Percentiles rank a stretch among this genome's conserved stretches.
Conservation (phyloP, 306 rosid species). For the Spatholobus suberectus region DNA sequence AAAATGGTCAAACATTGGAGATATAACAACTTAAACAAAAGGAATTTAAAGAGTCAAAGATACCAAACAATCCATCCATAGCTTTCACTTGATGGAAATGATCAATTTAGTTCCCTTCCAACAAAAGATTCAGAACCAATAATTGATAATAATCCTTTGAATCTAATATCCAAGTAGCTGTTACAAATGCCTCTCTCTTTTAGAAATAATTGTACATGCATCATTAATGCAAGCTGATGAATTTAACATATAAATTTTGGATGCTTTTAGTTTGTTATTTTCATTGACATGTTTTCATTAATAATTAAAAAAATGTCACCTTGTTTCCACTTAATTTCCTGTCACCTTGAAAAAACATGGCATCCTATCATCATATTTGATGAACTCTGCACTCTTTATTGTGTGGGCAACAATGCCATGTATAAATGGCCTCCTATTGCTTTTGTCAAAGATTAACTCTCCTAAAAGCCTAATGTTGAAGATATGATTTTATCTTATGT, state of each 20-base stretch:
- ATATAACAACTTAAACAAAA: slow-evolving; percentile 19
- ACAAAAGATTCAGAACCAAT: neutral
- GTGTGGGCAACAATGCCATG: too few relatives aligned
- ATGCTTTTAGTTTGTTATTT: neutral
- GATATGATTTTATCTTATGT: too few relatives aligned
- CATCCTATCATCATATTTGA: too few relatives aligned
- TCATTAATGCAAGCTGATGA: neutral
- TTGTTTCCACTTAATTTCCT: neutral
- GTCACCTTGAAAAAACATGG: too few relatives aligned
- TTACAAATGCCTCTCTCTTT: neutral
- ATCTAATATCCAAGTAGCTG: neutral
- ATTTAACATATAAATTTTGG: neutral
- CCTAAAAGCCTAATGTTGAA: too few relatives aligned
- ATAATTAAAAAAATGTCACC: neutral
- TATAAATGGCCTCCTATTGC: too few relatives aligned
- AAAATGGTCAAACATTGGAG: slow-evolving; percentile 25
- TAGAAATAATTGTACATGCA: neutral
- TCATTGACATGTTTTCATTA: neutral
- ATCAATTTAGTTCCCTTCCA: slow-evolving; percentile 10
- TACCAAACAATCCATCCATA: slow-evolving; percentile 23
- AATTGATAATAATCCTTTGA: slow-evolving; percentile 6
- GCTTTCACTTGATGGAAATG: neutral
- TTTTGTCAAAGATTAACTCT: too few relatives aligned
- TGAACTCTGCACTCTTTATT: too few relatives aligned
- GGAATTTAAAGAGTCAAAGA: neutral